Percentiles rank a stretch among this genome's conserved stretches.
Evolutionary conservation across 2,329 filamentous ascomycete genomes (phyloP).

Genomic region (Alternaria sp.): DNA sequence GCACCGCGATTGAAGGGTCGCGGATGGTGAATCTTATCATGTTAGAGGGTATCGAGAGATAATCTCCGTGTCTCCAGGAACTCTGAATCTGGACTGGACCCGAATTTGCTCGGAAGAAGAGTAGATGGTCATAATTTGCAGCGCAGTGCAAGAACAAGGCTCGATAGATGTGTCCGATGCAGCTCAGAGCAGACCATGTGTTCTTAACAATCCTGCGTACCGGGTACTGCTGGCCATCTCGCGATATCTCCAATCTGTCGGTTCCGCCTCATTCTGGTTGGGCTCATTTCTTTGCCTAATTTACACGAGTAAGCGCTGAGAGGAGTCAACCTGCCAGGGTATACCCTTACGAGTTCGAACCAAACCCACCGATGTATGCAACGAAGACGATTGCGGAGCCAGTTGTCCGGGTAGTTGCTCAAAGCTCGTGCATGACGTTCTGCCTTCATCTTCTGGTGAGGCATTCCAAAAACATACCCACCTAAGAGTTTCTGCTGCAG

Average conservation of each 20-base stretch:
- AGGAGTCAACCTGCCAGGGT: background rate
- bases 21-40: slow-evolving; percentile 2
- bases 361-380: background rate
- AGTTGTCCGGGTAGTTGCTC: background rate
- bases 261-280: slow-evolving; percentile 11
- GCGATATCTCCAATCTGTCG: slow-evolving; percentile 2
- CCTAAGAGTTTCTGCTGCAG: background rate
- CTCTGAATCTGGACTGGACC: background rate
- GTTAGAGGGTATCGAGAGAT: slow-evolving; percentile 5
- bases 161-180: background rate
- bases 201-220: slow-evolving; percentile 4
- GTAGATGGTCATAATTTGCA: background rate
- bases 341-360: background rate
- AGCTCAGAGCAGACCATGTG: slow-evolving; percentile 12
- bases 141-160: background rate
- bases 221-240: slow-evolving; percentile 5
- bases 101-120: background rate
- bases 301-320: slow-evolving; percentile 15
- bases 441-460: background rate
- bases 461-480: background rate
- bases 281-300: slow-evolving; percentile 13
- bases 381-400: background rate
- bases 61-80: slow-evolving; percentile 8
- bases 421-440: background rate
- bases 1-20: slow-evolving; percentile 2